These are phyloP conservation scores for Epicoccum nigrum DNA, from an alignment of 2,329 filamentous ascomycete genomes.

Conservation along the genomic window DNA sequence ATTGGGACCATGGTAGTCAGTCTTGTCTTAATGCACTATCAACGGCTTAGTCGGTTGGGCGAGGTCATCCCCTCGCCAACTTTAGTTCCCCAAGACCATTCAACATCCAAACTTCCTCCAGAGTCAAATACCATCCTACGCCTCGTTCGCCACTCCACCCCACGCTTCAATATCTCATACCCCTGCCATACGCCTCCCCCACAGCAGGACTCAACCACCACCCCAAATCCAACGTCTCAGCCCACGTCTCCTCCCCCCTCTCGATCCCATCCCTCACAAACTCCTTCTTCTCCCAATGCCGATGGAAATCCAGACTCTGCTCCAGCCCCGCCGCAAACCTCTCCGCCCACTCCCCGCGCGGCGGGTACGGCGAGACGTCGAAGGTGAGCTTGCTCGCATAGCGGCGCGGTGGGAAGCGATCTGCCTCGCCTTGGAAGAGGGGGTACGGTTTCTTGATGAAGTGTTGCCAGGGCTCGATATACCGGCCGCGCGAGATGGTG, in stretches of 20 bases:
- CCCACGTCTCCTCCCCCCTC: slow-evolving; percentile 9
- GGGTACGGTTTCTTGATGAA: slow-evolving; percentile 4
- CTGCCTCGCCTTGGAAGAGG: slow-evolving; percentile 1
- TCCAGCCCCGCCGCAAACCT: background rate
- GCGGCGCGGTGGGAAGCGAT: slow-evolving; percentile 3
- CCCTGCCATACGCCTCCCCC: background rate
- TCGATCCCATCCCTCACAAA: background rate
- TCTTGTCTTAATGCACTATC: no score
- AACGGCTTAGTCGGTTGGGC: no score
- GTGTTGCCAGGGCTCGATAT: slow-evolving; percentile 10
- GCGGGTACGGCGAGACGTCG: slow-evolving; percentile 11
- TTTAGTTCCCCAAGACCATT: no score
- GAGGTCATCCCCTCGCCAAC: no score
- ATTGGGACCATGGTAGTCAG: no score
- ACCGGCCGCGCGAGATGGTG: slow-evolving; percentile 10
- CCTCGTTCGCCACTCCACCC: no score
- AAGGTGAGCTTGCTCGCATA: slow-evolving; percentile 7
- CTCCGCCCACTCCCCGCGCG: slow-evolving; percentile 10
- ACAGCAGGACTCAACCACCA: slow-evolving; percentile 12
- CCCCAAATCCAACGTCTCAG: slow-evolving; percentile 6
- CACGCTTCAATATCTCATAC: background rate
- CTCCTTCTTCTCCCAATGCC: slow-evolving; percentile 4
- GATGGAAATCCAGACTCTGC: background rate
- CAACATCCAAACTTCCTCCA: no score
- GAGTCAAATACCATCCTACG: no score